Evolutionary conservation across 352 stramenopile species (phyloP).

Genomic region (Phytophthora capsici): DNA sequence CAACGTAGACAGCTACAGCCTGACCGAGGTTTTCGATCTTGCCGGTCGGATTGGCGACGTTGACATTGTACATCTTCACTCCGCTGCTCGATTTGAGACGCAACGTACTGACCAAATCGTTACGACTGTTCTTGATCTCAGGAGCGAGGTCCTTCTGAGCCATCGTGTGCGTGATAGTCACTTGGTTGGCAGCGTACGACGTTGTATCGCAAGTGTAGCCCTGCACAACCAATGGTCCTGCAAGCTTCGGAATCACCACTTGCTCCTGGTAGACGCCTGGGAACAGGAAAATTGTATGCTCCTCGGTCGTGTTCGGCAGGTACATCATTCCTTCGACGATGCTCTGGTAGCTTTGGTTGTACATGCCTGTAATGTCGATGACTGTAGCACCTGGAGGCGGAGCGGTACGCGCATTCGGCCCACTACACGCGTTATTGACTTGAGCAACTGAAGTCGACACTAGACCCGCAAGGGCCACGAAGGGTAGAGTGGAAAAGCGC

Average conservation of each 20-base stretch:
- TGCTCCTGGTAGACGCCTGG: slow-evolving; percentile 9
- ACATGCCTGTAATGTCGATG: slow-evolving; percentile 5
- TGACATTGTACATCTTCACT: slow-evolving; percentile 10
- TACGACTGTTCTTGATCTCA: slow-evolving; percentile 1
- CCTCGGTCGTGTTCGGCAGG: slow-evolving; percentile 2
- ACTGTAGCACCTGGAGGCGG: neutral
- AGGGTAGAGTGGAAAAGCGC: neutral
- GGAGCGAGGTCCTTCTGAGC: slow-evolving; percentile 6
- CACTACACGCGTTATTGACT: neutral
- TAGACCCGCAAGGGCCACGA: neutral
- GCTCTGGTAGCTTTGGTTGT: slow-evolving; percentile 6
- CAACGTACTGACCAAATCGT: slow-evolving; percentile 1
- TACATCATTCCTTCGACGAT: slow-evolving; percentile 3
- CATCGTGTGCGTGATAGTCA: slow-evolving; percentile 9
- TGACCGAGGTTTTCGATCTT: slow-evolving; percentile 8
- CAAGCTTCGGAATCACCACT: neutral
- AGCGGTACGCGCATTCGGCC: neutral
- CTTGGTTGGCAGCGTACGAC: slow-evolving; percentile 7
- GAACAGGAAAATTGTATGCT: slow-evolving; percentile 6
- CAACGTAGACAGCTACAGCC: slow-evolving; percentile 1
- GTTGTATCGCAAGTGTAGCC: slow-evolving; percentile 11
- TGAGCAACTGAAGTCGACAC: neutral
- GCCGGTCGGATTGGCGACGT: slow-evolving; percentile 6
- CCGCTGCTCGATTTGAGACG: slow-evolving; percentile 5
- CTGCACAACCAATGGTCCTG: neutral